Base-by-base conservation (phyloP, 179 eudicot species). In the Heliamphora pulchella region DNA sequence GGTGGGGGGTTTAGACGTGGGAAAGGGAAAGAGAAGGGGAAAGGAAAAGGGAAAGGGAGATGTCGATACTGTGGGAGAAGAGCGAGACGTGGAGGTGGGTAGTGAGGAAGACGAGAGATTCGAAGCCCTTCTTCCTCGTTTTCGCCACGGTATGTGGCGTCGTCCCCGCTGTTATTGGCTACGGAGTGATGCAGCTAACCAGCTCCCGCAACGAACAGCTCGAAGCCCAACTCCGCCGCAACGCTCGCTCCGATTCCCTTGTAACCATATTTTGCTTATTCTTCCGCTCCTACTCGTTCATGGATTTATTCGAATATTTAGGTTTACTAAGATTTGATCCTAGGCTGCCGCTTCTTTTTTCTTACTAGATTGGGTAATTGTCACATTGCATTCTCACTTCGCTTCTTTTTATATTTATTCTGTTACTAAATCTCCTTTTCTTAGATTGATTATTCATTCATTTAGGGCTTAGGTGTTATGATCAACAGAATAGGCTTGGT, bases 131-230 rank as follows among this genome's bases (percentile, higher is more conserved):
- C 86, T 95, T 95, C 91, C 68, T 87, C 62, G 84, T 90, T 0
- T 93, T 95, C 82, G 98, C 98, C 0, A 89, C 91, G 54, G 87
- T 93, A 4, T 95, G 97, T 78, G 97, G 96, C 31, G 97, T 95
- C 1, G 79, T 95, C 18, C 98, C 98, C 8, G 97, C 97, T 1
- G 51, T 88, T 31, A 83, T 93, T 14, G 98, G 98, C 50, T 95
- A 86, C 82, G 87, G 89, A 39, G 97, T 95, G 53, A 95, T 95
- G 98, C 90, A 87, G 77, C 17, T 86, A 83, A 95, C 97, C 76
- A 91, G 55, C 79, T 81, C 94, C 22, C 76, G 86, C 71, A 88
- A 87, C 51, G 88, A 89, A 11, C 87, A 91, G 73, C 97, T 93
- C 79, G 97, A 95, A 81, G 86, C 93, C 46, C 88, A 90, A 11